Conservation (phyloP, 495 filamentous ascomycete species). For the Copromyces sp. region DNA sequence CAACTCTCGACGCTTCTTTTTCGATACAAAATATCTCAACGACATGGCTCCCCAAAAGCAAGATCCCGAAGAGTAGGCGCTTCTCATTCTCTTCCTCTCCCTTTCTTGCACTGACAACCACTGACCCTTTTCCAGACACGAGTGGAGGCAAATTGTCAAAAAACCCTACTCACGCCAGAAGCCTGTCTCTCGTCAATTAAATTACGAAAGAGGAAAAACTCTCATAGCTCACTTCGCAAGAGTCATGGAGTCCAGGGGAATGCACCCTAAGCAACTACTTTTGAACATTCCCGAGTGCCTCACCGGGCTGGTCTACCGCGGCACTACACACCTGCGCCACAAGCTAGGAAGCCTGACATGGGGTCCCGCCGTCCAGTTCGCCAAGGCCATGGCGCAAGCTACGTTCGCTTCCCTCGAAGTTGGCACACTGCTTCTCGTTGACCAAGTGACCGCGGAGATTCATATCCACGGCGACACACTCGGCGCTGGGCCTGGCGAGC, state of each 20-base stretch:
- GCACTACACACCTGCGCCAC: constrained; percentile 24
- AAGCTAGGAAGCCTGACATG: constrained; percentile 28
- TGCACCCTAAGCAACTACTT: neutral
- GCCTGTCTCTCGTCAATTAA: too few species aligned
- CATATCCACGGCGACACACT: constrained; percentile 23
- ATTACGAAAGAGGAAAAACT: neutral
- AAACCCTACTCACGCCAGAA: neutral
- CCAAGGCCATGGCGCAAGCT: constrained; percentile 28
- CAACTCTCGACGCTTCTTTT: neutral
- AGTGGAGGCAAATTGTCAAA: neutral
- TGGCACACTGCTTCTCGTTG: constrained; percentile 34
- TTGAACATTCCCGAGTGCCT: neutral
- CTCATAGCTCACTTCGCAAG: neutral
- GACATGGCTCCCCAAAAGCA: neutral
- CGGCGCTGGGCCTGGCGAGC: constrained; percentile 2
- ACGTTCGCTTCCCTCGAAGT: constrained; percentile 31
- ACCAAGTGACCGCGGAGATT: constrained; percentile 24
- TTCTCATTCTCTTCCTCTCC: neutral
- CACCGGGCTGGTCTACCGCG: constrained; percentile 4
- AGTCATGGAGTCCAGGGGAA: neutral
- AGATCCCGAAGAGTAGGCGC: neutral
- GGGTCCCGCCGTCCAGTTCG: constrained; percentile 29
- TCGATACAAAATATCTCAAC: neutral
- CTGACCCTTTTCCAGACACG: neutral
- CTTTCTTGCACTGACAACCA: neutral